Base-by-base conservation (phyloP, 2,329 filamentous ascomycete species). In the Venturia pyrina region DNA sequence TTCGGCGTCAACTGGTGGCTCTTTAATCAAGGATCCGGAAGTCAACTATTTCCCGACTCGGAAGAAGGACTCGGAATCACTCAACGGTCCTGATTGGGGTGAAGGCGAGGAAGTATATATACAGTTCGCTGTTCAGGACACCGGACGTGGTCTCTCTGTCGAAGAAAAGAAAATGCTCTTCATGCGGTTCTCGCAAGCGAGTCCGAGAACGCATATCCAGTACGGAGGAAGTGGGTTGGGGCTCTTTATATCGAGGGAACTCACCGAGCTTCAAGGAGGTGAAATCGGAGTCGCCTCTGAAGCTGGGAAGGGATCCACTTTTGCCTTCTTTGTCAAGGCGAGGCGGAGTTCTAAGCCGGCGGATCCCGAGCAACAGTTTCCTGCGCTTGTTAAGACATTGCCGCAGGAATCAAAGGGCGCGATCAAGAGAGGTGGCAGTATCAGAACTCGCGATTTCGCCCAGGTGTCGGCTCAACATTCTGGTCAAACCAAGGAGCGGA, bases 181-280 rank as follows among this genome's bases (percentile, higher is more conserved):
- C 75, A 85, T 91, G 70, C 84, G 89, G 28, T 95, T 95, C 73
- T 87, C 88, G 7, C 90, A 93, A 75, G 89, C 89, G 0, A 90
- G 85, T 28, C 87, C 89, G 1, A 85, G 85, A 62, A 92, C 89
- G 0, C 89, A 91, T 69, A 86, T 91, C 19, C 86, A 90, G 70
- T 92, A 93, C 69, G 90, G 90, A 28, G 90, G 90, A 0, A 90
- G 87, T 0, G 90, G 90, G 0, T 81, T 95, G 0, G 90, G 90
- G 0, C 79, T 93, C 0, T 93, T 92, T 74, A 93, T 93, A 69
- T 90, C 87, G 46, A 83, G 89, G 32, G 85, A 90, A 65, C 80
- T 95, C n/a, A 90, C 89, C 0, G 90, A 93, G 72, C 78, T 93
- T 13, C 89, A 93, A 73, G 89, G 89, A 24, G 90, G 90, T 4